Evolutionary conservation across 208 protist genomes (phyloP), one percentile per base, ranked within the genome.

Genomic region (Leishmania martiniquensis): DNA sequence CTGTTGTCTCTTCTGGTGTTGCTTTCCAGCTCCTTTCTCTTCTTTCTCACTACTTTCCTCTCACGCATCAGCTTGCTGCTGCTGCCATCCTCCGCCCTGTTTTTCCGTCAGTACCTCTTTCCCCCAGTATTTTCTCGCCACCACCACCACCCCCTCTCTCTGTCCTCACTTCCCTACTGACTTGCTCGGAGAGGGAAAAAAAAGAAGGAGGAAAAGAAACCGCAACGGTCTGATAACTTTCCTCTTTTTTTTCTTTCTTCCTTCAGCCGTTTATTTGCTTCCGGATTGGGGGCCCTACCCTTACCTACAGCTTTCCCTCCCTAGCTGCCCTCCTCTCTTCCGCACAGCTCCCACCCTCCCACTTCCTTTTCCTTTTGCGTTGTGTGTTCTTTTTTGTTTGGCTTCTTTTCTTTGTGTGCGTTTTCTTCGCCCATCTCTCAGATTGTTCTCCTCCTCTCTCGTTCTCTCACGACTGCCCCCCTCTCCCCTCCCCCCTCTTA

Each of bases 1-100:
- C 54, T 62, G 29, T 34, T 62, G 25, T n/a, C n/a, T n/a, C 12
- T 22, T 17, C 34, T 62, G 55, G 55, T 62, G 55, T 37, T 29
- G 52, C 29, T 57, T 57, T 57, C 22, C 22, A 25, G 5, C 0
- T 29, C n/a, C 10, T 60, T 12, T 60, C 25, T 62, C 13, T 22
- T 62, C 10, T 15, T 34, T 62, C 5, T 34, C n/a, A 62, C 55
- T 34, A 62, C n/a, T 29, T 7, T 12, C n/a, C 55, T 62, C 55
- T n/a, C n/a, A 49, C 39, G 51, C 66, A 55, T 54, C 44, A 73
- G 63, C 63, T 68, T 47, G 32, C 63, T 45, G 37, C 63, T 45
- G 37, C 63, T 45, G 37, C 22, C 63, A 0, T 25, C 29, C 39
- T 5, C 63, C 20, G 6, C 9, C 63, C 17, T 22, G 25, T 68